phyloP scores from a whole-genome alignment of 164 flowering plant species.

The Liquidambar formosana region DNA sequence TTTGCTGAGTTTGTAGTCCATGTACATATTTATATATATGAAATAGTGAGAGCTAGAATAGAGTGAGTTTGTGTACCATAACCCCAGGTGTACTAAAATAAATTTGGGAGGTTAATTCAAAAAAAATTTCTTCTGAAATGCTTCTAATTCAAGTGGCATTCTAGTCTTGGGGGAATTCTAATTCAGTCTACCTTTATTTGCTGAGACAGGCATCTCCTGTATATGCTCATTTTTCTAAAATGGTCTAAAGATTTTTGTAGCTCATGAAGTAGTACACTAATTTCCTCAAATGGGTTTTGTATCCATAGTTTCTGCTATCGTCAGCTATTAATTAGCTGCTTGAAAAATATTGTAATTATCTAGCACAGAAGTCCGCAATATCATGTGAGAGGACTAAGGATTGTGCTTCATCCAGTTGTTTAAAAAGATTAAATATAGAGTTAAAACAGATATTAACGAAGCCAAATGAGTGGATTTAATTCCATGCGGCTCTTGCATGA shows the following conservation, averaged over 20 bases:
- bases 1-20: conserved; percentile 12
- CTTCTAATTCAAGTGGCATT: background rate
- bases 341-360: background rate
- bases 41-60: conserved; percentile 14
- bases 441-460: conserved; percentile 1
- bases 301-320: background rate
- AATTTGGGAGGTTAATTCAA: conserved; percentile 11
- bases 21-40: conserved; percentile 28
- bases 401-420: background rate
- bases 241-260: too few relatives aligned
- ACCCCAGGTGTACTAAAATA: conserved; percentile 27
- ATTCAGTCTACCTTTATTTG: too few relatives aligned
- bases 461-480: conserved; percentile 4
- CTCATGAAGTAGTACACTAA: background rate
- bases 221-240: too few relatives aligned
- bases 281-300: background rate
- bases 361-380: too few relatives aligned
- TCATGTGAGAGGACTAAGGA: background rate
- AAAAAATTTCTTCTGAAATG: background rate
- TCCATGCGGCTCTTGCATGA: background rate
- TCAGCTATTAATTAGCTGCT: background rate
- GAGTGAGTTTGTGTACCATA: conserved; percentile 19
- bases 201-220: background rate
- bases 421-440: background rate
- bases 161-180: too few relatives aligned